Percentiles rank a stretch among this genome's conserved stretches.
phyloP scores from a whole-genome alignment of 176 grass and related monocot genomes.

The Chrysopogon serrulatus region DNA sequence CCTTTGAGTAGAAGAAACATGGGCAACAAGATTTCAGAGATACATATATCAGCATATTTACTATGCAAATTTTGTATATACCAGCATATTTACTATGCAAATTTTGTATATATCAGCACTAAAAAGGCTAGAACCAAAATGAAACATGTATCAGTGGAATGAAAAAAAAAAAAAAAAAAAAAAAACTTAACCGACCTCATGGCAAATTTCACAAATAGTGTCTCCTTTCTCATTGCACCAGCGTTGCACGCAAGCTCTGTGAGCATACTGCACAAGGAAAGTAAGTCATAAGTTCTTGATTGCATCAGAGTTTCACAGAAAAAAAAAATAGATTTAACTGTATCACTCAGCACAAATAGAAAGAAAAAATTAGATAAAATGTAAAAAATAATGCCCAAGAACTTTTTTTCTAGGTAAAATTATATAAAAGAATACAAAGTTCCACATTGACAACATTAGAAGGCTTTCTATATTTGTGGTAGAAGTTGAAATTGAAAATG shows the following conservation, averaged over 20 bases:
- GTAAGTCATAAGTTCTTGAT: background rate
- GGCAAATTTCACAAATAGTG: slow-evolving; percentile 94
- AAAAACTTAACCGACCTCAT: slow-evolving; percentile 51
- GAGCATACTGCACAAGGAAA: slow-evolving; percentile 78
- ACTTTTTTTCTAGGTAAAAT: background rate
- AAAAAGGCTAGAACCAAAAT: background rate
- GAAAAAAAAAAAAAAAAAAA: too few relatives aligned
- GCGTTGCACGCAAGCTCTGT: slow-evolving; percentile 90
- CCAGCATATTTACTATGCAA: too few relatives aligned
- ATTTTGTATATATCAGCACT: too few relatives aligned
- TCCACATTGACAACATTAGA: background rate
- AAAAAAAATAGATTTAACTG: background rate
- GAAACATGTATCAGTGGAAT: background rate
- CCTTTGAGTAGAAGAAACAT: background rate
- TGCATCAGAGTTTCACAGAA: background rate
- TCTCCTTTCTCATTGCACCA: slow-evolving; percentile 99
- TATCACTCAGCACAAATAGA: background rate
- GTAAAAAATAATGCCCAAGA: background rate
- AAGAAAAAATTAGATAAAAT: background rate
- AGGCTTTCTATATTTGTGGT: background rate
- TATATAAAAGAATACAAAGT: background rate
- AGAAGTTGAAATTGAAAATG: background rate
- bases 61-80: background rate
- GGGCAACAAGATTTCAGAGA: background rate
- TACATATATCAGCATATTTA: background rate